Percentiles rank a stretch among this genome's conserved stretches.
phyloP scores from a whole-genome alignment of 805 yeast genomes.

The Kodamaea fukazawae region DNA sequence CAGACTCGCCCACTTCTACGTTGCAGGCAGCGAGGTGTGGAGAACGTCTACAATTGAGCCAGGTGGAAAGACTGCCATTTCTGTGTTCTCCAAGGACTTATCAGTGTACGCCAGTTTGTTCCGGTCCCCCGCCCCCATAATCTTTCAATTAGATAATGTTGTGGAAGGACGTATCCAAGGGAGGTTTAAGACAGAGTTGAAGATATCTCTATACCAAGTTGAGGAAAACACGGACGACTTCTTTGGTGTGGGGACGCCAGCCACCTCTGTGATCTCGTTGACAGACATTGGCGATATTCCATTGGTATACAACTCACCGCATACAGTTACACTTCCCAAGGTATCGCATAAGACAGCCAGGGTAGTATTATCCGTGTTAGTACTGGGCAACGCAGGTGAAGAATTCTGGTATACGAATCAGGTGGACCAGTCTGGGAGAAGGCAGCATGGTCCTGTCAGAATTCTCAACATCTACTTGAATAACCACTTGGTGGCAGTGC shows the following conservation, averaged over 20 bases:
- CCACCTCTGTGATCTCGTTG: conserved; percentile 41
- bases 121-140: conserved; percentile 36
- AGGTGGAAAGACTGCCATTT: conserved; percentile 43
- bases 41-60: conserved; percentile 80
- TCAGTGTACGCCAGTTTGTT: conserved; percentile 55
- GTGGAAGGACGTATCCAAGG: conserved; percentile 55
- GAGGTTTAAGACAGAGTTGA: conserved; percentile 50
- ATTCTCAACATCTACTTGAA: conserved; percentile 60
- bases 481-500: conserved; percentile 56
- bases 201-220: neutral
- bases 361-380: conserved; percentile 55
- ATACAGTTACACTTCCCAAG: conserved; percentile 40
- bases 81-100: conserved; percentile 59
- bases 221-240: conserved; percentile 10
- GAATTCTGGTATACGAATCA: conserved; percentile 80
- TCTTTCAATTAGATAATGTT: conserved; percentile 66
- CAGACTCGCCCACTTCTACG: conserved; percentile 59
- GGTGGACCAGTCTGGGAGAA: conserved; percentile 46
- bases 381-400: conserved; percentile 75
- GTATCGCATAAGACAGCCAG: conserved; percentile 57
- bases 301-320: conserved; percentile 44
- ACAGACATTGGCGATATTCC: conserved; percentile 29
- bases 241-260: conserved; percentile 32
- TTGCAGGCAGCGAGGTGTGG: conserved; percentile 71
- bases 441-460: conserved; percentile 68